These are phyloP conservation scores for Penicillium psychrofluorescens DNA, from an alignment of 495 filamentous ascomycete species.

Conservation along the genomic window DNA sequence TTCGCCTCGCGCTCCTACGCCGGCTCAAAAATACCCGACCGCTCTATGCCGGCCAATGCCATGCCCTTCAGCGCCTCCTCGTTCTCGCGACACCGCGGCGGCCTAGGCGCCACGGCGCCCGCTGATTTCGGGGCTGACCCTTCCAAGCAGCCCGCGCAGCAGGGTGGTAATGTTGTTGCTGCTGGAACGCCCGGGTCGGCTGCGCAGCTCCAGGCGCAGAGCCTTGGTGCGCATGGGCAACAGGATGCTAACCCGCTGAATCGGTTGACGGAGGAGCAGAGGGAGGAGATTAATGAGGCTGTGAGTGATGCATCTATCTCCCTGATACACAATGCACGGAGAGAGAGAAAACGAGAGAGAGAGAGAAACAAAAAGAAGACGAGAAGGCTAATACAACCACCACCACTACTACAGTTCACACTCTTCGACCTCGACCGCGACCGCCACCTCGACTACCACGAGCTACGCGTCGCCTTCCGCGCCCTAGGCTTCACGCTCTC, in stretches of 20 bases:
- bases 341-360: not conserved
- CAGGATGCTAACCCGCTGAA: constrained; percentile 43
- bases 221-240: not conserved
- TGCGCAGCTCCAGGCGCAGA: constrained; percentile 8
- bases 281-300: constrained; percentile 84
- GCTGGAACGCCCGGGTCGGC: constrained; percentile 16
- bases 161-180: constrained; percentile 2
- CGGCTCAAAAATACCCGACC: constrained; percentile 43
- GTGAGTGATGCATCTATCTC: constrained; percentile 43
- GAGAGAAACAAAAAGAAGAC: no score
- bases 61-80: constrained; percentile 43
- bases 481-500: constrained; percentile 88
- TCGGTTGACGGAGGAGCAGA: constrained; percentile 72
- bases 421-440: constrained; percentile 98
- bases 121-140: constrained; percentile 24
- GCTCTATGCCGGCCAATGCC: constrained; percentile 33
- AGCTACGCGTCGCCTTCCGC: constrained; percentile 95
- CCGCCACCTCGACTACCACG: constrained; percentile 89
- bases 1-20: constrained; percentile 44
- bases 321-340: not conserved
- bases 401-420: constrained; percentile 56
- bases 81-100: constrained; percentile 29
- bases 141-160: constrained; percentile 20
- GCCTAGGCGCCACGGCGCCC: constrained; percentile 18
- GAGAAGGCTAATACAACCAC: not conserved